phyloP scores from a whole-genome alignment of 306 rosid genomes.

The Gleditsia sinensis region DNA sequence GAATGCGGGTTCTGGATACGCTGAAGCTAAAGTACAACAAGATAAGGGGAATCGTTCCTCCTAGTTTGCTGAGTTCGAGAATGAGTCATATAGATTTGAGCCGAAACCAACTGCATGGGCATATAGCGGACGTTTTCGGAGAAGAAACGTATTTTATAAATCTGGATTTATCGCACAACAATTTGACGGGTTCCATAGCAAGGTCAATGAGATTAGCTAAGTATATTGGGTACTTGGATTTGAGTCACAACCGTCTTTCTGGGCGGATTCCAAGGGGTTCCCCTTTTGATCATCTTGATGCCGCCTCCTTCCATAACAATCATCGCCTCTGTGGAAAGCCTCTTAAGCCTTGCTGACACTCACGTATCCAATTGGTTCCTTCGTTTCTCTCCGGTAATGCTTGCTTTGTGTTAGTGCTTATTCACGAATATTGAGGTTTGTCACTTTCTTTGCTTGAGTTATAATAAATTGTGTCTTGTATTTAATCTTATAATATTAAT shows the following conservation, averaged over 20 bases:
- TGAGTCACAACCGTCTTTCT: slow-evolving; percentile 73
- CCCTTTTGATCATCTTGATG: slow-evolving; percentile 59
- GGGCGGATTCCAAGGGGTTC: slow-evolving; percentile 60
- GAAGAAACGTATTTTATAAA: slow-evolving; percentile 65
- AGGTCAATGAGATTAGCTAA: slow-evolving; percentile 47
- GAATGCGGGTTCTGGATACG: slow-evolving; percentile 68
- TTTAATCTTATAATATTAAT: too few species aligned
- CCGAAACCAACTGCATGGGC: slow-evolving; percentile 53
- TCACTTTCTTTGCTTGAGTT: too few species aligned
- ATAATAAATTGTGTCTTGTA: too few species aligned
- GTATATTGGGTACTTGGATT: slow-evolving; percentile 70
- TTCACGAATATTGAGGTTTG: too few species aligned
- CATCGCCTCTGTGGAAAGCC: slow-evolving; percentile 70
- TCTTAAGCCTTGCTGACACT: slow-evolving; percentile 46
- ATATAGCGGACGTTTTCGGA: slow-evolving; percentile 57
- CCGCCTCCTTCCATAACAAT: slow-evolving; percentile 53
- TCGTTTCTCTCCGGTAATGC: too few species aligned
- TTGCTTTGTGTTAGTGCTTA: too few species aligned
- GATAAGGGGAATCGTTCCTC: slow-evolving; percentile 58
- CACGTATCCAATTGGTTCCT: not conserved
- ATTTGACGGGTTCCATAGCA: slow-evolving; percentile 58
- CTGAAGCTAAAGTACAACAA: slow-evolving; percentile 67
- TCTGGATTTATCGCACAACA: slow-evolving; percentile 69
- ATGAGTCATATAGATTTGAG: slow-evolving; percentile 72
- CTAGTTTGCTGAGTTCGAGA: slow-evolving; percentile 53